phyloP scores from a whole-genome alignment of 169 alveolate genomes.

The Eimeria zaria region DNA sequence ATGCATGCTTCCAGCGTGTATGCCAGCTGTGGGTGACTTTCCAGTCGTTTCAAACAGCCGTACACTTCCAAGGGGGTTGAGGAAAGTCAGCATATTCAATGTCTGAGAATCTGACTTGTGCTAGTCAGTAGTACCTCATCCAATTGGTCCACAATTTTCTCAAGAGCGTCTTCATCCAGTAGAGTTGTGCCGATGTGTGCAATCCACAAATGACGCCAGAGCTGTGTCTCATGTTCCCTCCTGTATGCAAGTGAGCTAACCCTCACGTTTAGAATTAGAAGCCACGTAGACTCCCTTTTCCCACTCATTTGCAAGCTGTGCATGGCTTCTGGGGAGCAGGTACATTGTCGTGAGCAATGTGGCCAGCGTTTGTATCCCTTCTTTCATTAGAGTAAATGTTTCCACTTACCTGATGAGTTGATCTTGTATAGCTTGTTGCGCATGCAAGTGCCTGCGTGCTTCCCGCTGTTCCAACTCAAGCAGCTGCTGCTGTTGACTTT shows the following conservation, averaged over 20 bases:
- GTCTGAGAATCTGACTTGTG: not conserved
- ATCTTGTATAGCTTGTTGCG: constrained; percentile 19
- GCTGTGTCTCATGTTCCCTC: constrained; percentile 45
- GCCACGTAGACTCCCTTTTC: not conserved
- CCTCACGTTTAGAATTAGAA: not conserved
- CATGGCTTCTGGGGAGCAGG: not conserved
- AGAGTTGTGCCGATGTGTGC: constrained; percentile 47
- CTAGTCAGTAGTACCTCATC: constrained; percentile 12
- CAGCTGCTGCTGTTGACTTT: constrained; percentile 38
- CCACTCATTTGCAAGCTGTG: not conserved
- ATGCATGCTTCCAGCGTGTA: not conserved
- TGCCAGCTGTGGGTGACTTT: not conserved
- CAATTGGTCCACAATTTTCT: not conserved
- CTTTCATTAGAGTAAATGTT: not conserved
- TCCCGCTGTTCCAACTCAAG: constrained; percentile 35
- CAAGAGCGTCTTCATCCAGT: not conserved
- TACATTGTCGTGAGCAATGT: not conserved
- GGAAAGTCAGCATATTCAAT: not conserved
- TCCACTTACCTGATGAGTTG: constrained; percentile 10
- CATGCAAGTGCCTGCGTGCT: constrained; percentile 38
- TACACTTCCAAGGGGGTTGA: not conserved
- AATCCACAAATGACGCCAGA: constrained; percentile 66
- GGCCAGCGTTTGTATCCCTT: not conserved
- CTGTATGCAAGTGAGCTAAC: not conserved
- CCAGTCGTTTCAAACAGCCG: not conserved